A percentile compares a stretch with the other conserved stretches of the same genome.
These are phyloP conservation scores for Cephalotrichum gorgonifer DNA, from an alignment of 2,329 filamentous ascomycete species.

Conservation along the genomic window DNA sequence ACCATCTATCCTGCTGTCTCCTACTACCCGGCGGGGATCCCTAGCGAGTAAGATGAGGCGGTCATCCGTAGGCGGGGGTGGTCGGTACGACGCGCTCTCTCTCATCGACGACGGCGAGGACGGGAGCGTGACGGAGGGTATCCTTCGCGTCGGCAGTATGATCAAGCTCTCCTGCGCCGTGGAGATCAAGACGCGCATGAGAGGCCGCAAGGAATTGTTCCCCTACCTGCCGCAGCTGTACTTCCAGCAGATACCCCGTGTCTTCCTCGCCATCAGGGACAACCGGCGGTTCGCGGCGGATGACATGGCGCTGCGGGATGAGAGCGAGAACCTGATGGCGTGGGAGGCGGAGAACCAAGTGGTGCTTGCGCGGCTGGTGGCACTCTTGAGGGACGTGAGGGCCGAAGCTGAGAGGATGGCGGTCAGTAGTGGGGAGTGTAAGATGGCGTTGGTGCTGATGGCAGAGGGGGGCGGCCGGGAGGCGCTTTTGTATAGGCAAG, in stretches of 20 bases:
- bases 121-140: not conserved
- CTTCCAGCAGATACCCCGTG: not conserved
- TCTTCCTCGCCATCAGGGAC: not conserved
- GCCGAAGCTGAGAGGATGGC: not conserved
- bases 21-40: not conserved
- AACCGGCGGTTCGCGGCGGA: not conserved
- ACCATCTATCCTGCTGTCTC: not conserved
- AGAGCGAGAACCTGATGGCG: not conserved
- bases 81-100: not conserved
- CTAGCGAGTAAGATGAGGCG: not conserved
- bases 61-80: not conserved
- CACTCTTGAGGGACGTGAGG: not conserved
- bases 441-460: constrained; percentile 1
- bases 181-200: constrained; percentile 3
- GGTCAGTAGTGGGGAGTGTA: not conserved
- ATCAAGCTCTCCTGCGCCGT: not conserved
- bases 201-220: not conserved
- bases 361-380: not conserved
- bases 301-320: not conserved
- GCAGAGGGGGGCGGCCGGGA: not conserved
- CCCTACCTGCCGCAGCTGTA: constrained; percentile 2
- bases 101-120: not conserved
- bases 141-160: not conserved
- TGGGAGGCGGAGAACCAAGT: constrained; percentile 1
- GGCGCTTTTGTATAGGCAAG: not conserved